phyloP scores from a whole-genome alignment of 2,329 filamentous ascomycete genomes.

The Pleoardoris graminearum region DNA sequence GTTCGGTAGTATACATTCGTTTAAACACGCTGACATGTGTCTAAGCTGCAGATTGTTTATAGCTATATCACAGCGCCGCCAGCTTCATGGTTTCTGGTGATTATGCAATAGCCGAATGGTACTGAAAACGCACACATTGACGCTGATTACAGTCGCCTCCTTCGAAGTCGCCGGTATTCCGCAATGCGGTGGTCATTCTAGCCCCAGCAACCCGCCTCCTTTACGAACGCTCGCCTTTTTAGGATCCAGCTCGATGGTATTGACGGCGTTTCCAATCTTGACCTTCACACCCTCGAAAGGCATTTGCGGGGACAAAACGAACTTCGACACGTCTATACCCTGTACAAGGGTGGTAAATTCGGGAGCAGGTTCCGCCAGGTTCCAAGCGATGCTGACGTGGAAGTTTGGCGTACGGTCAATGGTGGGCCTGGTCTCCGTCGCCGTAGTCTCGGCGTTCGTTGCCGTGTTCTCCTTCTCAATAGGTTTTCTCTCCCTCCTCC shows the following conservation, averaged over 20 bases:
- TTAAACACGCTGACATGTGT: no score
- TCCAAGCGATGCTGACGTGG: conserved; percentile 91
- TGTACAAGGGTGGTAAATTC: conserved; percentile 31
- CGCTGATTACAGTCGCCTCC: no score
- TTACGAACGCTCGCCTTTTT: conserved; percentile 21
- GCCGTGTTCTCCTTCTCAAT: conserved; percentile 2
- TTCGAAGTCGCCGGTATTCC: background rate
- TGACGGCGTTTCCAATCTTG: conserved; percentile 51
- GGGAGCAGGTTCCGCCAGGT: conserved; percentile 33
- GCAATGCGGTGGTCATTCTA: conserved; percentile 11
- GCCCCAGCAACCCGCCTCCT: conserved; percentile 19
- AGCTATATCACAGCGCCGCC: no score
- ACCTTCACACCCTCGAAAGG: conserved; percentile 51
- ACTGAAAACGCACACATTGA: background rate
- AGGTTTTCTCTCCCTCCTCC: conserved; percentile 21
- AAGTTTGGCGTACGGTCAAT: conserved; percentile 63
- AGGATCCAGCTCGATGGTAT: conserved; percentile 34
- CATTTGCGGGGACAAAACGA: conserved; percentile 26
- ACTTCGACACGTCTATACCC: conserved; percentile 25
- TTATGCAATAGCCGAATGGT: no score
- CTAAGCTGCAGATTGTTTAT: no score
- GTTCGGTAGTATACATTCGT: no score
- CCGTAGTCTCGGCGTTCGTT: conserved; percentile 3
- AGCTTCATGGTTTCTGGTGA: no score
- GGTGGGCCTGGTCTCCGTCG: background rate